Evolutionary conservation across 441 rosid species (phyloP).

Genomic region (Hura crepitans): DNA sequence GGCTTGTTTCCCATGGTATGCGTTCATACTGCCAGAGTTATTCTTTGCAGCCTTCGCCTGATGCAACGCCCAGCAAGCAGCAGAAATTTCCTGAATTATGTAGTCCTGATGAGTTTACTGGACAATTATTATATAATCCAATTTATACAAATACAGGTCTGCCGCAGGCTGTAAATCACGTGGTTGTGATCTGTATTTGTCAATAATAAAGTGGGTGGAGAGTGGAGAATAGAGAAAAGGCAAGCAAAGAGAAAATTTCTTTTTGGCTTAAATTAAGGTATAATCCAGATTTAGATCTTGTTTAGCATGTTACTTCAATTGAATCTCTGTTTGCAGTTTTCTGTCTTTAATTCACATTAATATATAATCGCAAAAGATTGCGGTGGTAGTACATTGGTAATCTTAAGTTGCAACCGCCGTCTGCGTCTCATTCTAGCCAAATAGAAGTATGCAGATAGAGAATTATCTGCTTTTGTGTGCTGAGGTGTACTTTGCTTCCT

Average conservation of each 20-base stretch:
- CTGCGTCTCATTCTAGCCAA: no score
- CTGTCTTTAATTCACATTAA: no score
- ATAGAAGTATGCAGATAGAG: not conserved
- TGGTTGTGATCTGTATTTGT: conserved; percentile 6
- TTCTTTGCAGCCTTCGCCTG: not conserved
- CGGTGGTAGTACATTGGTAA: no score
- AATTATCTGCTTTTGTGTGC: not conserved
- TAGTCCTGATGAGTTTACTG: not conserved
- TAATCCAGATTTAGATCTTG: conserved; percentile 10
- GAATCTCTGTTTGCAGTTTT: not conserved
- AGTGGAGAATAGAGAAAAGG: not conserved
- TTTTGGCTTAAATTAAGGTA: no score
- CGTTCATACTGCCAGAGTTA: not conserved
- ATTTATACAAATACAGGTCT: not conserved
- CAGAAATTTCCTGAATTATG: not conserved
- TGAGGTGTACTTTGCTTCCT: conserved; percentile 2
- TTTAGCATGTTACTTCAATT: not conserved
- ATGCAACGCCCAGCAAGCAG: not conserved
- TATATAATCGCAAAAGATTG: no score
- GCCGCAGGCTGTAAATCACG: conserved; percentile 1
- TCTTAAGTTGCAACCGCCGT: no score
- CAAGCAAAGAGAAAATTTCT: no score
- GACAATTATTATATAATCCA: not conserved
- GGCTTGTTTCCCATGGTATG: not conserved
- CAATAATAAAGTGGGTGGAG: not conserved